phyloP scores from a whole-genome alignment of 495 filamentous ascomycete genomes.

The Apodospora peruviana region DNA sequence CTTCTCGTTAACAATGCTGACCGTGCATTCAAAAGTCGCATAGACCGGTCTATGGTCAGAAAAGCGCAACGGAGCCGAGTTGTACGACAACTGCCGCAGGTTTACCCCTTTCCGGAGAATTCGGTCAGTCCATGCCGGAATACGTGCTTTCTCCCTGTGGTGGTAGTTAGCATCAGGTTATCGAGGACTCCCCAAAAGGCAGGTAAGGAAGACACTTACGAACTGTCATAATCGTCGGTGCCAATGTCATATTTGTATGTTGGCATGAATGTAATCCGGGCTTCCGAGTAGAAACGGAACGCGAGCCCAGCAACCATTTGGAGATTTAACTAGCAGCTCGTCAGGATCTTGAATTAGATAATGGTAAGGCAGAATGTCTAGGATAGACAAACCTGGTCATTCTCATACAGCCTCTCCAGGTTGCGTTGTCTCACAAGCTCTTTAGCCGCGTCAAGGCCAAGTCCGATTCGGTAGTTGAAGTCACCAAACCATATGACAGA shows the following conservation, averaged over 20 bases:
- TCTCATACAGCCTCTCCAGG: slow-evolving; percentile 75
- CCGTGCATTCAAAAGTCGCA: slow-evolving; percentile 76
- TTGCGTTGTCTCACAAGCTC: slow-evolving; percentile 64
- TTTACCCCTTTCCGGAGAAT: slow-evolving; percentile 80
- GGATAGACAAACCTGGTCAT: slow-evolving; percentile 70
- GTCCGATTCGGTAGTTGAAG: slow-evolving; percentile 96
- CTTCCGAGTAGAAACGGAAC: slow-evolving; percentile 88
- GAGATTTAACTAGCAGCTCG: slow-evolving; percentile 64
- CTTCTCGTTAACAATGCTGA: slow-evolving; percentile 71
- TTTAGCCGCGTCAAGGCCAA: slow-evolving; percentile 72
- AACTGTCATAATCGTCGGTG: slow-evolving; percentile 84
- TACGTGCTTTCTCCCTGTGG: slow-evolving; percentile 78
- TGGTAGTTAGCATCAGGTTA: slow-evolving; percentile 8
- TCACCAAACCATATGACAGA: slow-evolving; percentile 96
- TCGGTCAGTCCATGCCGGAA: slow-evolving; percentile 96
- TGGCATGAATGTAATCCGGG: slow-evolving; percentile 74
- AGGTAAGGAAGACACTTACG: slow-evolving; percentile 49
- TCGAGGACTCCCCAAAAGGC: too few species aligned
- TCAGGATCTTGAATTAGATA: background rate
- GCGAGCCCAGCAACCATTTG: slow-evolving; percentile 91
- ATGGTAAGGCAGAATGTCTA: background rate
- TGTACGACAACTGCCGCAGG: slow-evolving; percentile 76
- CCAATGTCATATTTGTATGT: slow-evolving; percentile 95
- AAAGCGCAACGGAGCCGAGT: slow-evolving; percentile 69
- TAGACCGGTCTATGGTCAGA: slow-evolving; percentile 95